Conservation (phyloP, 2,329 filamentous ascomycete species). For the Venturia pyrina region DNA sequence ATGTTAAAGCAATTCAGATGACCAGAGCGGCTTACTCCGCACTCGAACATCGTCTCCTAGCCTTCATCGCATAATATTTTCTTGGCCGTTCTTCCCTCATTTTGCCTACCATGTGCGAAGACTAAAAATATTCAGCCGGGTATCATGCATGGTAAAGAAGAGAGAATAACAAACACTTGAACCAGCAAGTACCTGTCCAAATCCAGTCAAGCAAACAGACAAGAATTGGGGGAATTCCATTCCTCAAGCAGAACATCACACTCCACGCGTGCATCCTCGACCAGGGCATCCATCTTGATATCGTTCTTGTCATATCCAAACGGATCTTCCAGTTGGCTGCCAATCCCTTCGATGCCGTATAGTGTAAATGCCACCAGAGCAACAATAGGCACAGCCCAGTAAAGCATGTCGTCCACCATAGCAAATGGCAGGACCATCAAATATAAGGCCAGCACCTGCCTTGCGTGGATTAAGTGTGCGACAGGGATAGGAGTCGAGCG, state of each 20-base stretch:
- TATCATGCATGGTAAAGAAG: background rate
- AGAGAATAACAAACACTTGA: background rate
- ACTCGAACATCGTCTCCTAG: background rate
- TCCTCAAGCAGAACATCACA: constrained; percentile 48
- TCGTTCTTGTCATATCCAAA: constrained; percentile 57
- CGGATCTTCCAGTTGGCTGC: constrained; percentile 53
- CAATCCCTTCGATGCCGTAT: constrained; percentile 55
- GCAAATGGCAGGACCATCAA: constrained; percentile 52
- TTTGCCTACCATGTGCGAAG: background rate
- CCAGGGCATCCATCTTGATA: constrained; percentile 58
- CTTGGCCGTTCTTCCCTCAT: background rate
- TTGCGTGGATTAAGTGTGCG: constrained; percentile 55
- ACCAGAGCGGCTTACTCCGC: too few species aligned
- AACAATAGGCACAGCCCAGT: constrained; percentile 51
- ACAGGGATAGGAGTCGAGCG: constrained; percentile 54
- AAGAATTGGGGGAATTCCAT: constrained; percentile 33
- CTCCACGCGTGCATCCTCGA: constrained; percentile 50
- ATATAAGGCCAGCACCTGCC: constrained; percentile 53
- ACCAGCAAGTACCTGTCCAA: background rate
- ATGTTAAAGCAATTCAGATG: background rate
- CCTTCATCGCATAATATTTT: background rate
- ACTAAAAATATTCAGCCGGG: background rate
- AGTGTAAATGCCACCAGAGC: constrained; percentile 52
- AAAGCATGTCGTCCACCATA: constrained; percentile 52
- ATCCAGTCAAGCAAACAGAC: background rate